phyloP scores from a whole-genome alignment of 23 red algal genomes.

The Gracilaria gracilis region DNA sequence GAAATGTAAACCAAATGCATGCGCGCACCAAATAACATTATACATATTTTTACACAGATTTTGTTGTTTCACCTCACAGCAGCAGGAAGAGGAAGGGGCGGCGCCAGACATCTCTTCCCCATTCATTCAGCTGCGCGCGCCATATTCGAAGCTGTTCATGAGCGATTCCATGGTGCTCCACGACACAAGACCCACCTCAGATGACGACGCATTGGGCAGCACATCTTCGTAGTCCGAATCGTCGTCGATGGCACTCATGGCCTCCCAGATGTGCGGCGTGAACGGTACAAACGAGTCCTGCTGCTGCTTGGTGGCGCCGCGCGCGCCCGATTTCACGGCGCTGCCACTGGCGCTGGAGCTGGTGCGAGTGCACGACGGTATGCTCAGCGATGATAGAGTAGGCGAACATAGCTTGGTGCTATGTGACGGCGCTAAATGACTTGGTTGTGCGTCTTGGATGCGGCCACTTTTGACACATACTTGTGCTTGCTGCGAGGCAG shows the following conservation, averaged over 20 bases:
- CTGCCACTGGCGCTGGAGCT: not conserved
- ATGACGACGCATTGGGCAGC: not conserved
- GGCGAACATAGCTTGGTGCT: not conserved
- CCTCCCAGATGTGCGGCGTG: conserved; percentile 44
- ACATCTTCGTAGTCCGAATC: conserved; percentile 9
- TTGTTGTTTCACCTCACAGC: too few relatives aligned
- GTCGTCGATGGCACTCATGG: conserved; percentile 29
- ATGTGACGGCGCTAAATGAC: not conserved
- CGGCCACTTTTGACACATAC: not conserved
- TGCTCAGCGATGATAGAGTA: not conserved
- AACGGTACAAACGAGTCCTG: too few relatives aligned
- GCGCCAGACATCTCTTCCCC: too few relatives aligned
- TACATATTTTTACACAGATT: too few relatives aligned
- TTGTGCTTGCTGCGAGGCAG: not conserved
- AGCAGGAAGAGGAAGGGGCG: too few relatives aligned
- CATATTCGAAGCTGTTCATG: conserved; percentile 40
- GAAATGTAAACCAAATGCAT: too few relatives aligned
- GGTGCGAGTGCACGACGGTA: not conserved
- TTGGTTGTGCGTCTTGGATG: not conserved
- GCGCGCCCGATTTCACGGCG: not conserved
- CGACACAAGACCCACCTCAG: conserved; percentile 7
- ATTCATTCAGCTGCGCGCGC: not conserved
- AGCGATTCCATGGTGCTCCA: conserved; percentile 35
- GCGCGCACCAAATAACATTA: too few relatives aligned
- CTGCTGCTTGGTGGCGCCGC: too few relatives aligned